Conservation (phyloP, 2,329 filamentous ascomycete genomes). For the Colletotrichum costaricense region DNA sequence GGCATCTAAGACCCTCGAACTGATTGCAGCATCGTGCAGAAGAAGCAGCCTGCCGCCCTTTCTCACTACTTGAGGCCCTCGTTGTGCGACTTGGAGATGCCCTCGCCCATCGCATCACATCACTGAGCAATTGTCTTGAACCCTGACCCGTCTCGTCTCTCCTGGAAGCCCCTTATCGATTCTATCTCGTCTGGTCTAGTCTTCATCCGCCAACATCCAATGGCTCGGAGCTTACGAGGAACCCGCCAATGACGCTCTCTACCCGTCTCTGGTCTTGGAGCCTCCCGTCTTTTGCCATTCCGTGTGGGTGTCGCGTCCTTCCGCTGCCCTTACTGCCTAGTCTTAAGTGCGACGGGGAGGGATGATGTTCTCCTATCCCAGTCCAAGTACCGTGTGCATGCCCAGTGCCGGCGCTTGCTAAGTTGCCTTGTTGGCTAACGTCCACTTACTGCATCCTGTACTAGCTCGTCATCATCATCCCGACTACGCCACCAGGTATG, state of each 20-base stretch:
- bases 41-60: background rate
- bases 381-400: background rate
- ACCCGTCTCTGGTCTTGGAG: background rate
- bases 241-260: background rate
- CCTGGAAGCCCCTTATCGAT: background rate
- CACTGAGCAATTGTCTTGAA: background rate
- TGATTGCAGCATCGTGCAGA: conserved; percentile 32
- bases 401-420: background rate
- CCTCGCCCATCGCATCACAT: too few relatives aligned
- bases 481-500: background rate
- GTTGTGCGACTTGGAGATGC: background rate
- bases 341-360: background rate
- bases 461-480: background rate
- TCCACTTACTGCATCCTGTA: background rate
- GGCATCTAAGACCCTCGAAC: background rate
- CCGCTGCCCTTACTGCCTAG: background rate
- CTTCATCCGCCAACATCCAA: background rate
- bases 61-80: background rate
- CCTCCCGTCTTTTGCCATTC: background rate
- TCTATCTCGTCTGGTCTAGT: background rate
- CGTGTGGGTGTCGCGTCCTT: background rate
- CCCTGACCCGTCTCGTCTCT: conserved; percentile 9
- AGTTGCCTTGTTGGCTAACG: background rate
- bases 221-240: background rate
- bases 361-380: background rate